These are phyloP conservation scores for Dicorynia guianensis DNA, from an alignment of 306 rosid species.

Conservation along the genomic window DNA sequence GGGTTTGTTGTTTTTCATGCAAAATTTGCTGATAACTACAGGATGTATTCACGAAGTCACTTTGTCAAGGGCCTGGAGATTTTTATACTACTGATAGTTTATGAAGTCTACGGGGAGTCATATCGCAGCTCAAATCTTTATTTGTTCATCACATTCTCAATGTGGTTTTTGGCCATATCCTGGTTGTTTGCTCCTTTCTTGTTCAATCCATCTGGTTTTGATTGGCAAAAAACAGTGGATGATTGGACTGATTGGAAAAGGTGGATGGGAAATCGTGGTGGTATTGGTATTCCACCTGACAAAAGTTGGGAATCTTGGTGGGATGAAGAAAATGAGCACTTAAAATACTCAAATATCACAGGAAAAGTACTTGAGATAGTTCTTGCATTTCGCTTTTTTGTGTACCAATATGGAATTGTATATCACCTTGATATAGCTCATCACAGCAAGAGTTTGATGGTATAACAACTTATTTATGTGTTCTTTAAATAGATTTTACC, in stretches of 20 bases:
- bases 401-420: slow-evolving; percentile 91
- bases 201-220: slow-evolving; percentile 94
- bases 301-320: slow-evolving; percentile 99
- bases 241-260: slow-evolving; percentile 99
- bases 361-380: slow-evolving; percentile 85
- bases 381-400: slow-evolving; percentile 83
- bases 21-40: slow-evolving; percentile 88
- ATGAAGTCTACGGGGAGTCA: slow-evolving; percentile 72
- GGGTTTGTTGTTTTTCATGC: slow-evolving; percentile 98
- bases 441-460: slow-evolving; percentile 72
- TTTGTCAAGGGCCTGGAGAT: slow-evolving; percentile 96
- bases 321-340: slow-evolving; percentile 93
- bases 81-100: slow-evolving; percentile 66
- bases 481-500: slow-evolving; percentile 24
- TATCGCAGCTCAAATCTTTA: slow-evolving; percentile 73
- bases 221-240: slow-evolving; percentile 98
- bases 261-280: slow-evolving; percentile 99
- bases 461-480: slow-evolving; percentile 44
- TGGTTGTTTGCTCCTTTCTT: slow-evolving; percentile 98
- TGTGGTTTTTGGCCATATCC: slow-evolving; percentile 92
- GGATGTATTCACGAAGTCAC: slow-evolving; percentile 92
- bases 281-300: slow-evolving; percentile 81
- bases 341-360: slow-evolving; percentile 72
- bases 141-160: slow-evolving; percentile 80
- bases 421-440: slow-evolving; percentile 89